Evolutionary conservation across 1,139 yeast species (phyloP), one percentile per base, ranked within the genome.

Genomic region (Yamadazyma dendronema): DNA sequence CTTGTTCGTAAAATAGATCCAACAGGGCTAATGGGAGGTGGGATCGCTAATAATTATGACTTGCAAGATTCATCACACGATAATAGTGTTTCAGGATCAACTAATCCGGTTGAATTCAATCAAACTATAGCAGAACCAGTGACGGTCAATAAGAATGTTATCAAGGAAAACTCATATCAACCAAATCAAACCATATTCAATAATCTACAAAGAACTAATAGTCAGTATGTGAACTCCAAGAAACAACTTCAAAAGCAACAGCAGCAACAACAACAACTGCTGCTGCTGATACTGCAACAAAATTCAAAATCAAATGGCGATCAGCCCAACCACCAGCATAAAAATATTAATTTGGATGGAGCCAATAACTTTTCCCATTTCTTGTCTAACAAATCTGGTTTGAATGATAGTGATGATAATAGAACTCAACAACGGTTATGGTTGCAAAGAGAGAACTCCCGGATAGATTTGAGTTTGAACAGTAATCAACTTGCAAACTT

Each of bases 371-470:
- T 63, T 39, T 49, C 65, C 14, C 59, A 62, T 43, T 64, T 62
- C 33, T 54, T 63, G 31, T 54, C 52, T 21, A 47, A 47, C 14
- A 37, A 43, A 2, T 33, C 40, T n/a, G 40, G 46, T 12, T 23
- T 41, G 3, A 47, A 40, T 17, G 39, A 40, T 30, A 33, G 38
- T 14, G 37, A 44, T 23, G 55, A 53, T 34, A 56, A 51, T 36
- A 71, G 95, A 57, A 85, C 95, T 0, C 95, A 86, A 53, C 92
- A 85, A 52, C 74, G 84, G 44, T 69, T 86, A 35, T 85, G 95
- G 95, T 62, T 86, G 27, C 95, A 85, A 55, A 67, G 95, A 44
- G 95, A 86, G 47, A 84, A 77, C 49, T 79, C 85, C 4, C 66
- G 81, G 31, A 65, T 82, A 65, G 86, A 81, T 52, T 61, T 80